Percentiles rank a stretch among this genome's conserved stretches.
Evolutionary conservation across 148 eudicot species (phyloP).

Genomic region (Euryodendron excelsum): DNA sequence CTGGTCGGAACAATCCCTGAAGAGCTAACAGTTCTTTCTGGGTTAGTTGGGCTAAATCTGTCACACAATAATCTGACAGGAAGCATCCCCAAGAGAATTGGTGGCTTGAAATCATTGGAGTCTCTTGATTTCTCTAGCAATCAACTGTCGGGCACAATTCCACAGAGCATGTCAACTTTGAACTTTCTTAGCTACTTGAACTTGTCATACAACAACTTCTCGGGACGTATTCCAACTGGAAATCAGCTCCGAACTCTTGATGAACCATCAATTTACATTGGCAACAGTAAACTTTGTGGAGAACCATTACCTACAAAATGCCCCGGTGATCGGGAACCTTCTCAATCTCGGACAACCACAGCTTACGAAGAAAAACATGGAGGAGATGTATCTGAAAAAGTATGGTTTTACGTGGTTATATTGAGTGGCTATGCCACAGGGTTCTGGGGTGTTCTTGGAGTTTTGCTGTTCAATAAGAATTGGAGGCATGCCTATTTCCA

Average conservation of each 20-base stretch:
- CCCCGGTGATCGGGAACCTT: not conserved
- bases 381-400: constrained; percentile 8
- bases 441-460: constrained; percentile 28
- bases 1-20: constrained; percentile 32
- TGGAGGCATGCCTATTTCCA: constrained; percentile 23
- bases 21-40: constrained; percentile 27
- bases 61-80: constrained; percentile 31
- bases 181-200: not conserved
- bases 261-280: constrained; percentile 30
- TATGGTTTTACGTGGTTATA: constrained; percentile 20
- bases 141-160: not conserved
- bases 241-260: constrained; percentile 3
- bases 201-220: constrained; percentile 18
- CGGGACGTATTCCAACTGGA: constrained; percentile 14
- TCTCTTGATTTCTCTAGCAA: not conserved
- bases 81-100: constrained; percentile 30
- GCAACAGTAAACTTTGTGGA: constrained; percentile 36
- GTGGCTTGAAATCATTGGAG: constrained; percentile 16
- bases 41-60: constrained; percentile 26
- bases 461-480: not conserved
- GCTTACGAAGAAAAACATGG: not conserved
- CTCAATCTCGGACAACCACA: not conserved
- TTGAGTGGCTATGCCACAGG: constrained; percentile 28
- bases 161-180: not conserved
- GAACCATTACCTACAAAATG: constrained; percentile 31